Conservation (phyloP, 192 early-diverging fungal species). For the Umbelopsis sp. region DNA sequence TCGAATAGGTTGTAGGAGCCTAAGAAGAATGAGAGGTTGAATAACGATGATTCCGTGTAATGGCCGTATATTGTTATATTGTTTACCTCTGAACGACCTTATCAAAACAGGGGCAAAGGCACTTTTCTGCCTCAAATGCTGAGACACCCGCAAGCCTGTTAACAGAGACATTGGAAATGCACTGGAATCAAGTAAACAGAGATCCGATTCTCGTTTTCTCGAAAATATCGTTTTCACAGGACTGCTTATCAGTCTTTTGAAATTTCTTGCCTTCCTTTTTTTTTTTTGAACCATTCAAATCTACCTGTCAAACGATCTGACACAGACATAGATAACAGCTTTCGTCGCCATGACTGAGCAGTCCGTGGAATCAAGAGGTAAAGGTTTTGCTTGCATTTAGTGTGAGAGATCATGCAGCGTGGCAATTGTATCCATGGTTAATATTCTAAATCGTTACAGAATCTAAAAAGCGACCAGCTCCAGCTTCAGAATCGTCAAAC, state of each 20-base stretch:
- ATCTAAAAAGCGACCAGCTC: slow-evolving; percentile 8
- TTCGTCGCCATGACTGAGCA: neutral
- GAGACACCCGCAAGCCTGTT: neutral
- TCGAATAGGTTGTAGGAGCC: neutral
- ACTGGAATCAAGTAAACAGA: neutral
- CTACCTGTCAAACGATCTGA: neutral
- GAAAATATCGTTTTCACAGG: neutral
- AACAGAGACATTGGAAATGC: neutral
- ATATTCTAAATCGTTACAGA: neutral
- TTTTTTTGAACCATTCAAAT: neutral
- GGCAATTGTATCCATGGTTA: no score
- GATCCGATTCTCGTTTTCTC: neutral
- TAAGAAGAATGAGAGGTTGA: no score
- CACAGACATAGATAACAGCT: neutral
- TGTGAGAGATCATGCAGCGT: no score
- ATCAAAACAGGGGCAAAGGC: neutral
- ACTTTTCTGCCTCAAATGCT: neutral
- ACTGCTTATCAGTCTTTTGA: neutral
- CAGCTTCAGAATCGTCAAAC: slow-evolving; percentile 8
- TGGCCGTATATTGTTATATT: neutral
- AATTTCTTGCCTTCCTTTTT: neutral
- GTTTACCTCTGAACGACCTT: neutral
- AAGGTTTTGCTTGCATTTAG: no score
- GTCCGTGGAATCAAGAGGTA: neutral
- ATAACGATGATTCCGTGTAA: neutral